Percentiles rank a stretch among this genome's conserved stretches.
Conservation (phyloP, 2,329 filamentous ascomycete genomes). For the Alternaria triticina region DNA sequence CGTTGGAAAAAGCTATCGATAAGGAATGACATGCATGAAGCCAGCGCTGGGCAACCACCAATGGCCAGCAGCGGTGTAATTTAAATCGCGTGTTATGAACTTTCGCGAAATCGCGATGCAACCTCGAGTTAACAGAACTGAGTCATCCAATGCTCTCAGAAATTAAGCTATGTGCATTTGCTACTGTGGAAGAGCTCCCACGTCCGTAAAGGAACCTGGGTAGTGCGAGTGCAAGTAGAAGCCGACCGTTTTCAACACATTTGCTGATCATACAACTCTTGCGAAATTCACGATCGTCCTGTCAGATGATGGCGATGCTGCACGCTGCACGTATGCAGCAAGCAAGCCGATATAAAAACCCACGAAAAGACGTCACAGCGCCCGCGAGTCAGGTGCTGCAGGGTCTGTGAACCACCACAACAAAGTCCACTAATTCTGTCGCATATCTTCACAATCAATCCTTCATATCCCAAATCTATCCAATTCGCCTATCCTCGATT, state of each 20-base stretch:
- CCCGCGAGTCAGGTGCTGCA: slow-evolving; percentile 6
- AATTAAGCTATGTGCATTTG: neutral
- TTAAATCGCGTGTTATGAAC: neutral
- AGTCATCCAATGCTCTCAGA: neutral
- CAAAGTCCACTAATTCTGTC: neutral
- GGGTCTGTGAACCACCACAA: slow-evolving; percentile 3
- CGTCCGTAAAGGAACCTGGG: neutral
- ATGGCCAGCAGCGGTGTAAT: neutral
- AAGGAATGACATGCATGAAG: slow-evolving; percentile 13
- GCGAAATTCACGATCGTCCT: neutral
- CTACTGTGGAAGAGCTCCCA: neutral
- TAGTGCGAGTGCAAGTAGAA: neutral
- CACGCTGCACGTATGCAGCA: neutral
- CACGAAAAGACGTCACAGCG: neutral
- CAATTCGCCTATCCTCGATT: neutral
- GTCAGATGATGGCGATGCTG: neutral
- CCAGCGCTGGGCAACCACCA: neutral
- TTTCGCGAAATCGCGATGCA: neutral
- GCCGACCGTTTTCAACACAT: neutral
- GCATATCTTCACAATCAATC: neutral
- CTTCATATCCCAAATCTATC: neutral
- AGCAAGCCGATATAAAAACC: neutral
- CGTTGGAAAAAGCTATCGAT: slow-evolving; percentile 27
- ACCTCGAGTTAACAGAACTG: neutral
- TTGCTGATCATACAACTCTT: neutral